phyloP scores from a whole-genome alignment of 176 grass and related monocot species.

The Zizania latifolia region DNA sequence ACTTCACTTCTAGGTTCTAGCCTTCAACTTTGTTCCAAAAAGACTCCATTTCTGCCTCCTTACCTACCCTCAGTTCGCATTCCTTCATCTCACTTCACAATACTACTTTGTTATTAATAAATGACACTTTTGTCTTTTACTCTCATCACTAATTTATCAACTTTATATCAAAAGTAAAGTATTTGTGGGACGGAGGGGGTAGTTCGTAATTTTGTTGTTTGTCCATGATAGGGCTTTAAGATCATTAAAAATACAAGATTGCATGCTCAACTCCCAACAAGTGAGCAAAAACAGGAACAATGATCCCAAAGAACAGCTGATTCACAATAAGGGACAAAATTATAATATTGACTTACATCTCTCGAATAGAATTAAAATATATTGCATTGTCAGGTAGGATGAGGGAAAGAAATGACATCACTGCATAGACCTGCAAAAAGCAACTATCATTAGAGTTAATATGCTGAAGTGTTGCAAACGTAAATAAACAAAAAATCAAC shows the following conservation, averaged over 20 bases:
- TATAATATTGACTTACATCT: slow-evolving; percentile 65
- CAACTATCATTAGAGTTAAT: not conserved
- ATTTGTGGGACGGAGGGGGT: too few relatives aligned
- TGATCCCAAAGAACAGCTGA: not conserved
- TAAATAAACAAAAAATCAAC: not conserved
- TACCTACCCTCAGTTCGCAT: too few relatives aligned
- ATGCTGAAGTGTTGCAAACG: not conserved
- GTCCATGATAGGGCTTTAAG: not conserved
- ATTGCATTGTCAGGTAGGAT: slow-evolving; percentile 59
- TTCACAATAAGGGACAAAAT: not conserved
- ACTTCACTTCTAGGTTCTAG: too few relatives aligned
- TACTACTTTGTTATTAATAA: too few relatives aligned
- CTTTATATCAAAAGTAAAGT: too few relatives aligned
- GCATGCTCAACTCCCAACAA: not conserved
- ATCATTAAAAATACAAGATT: slow-evolving; percentile 3
- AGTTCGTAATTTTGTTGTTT: not conserved
- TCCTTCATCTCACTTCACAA: too few relatives aligned
- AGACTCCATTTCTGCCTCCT: too few relatives aligned
- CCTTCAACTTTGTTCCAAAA: too few relatives aligned
- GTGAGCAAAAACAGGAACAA: not conserved
- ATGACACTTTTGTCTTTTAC: too few relatives aligned
- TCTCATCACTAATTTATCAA: too few relatives aligned
- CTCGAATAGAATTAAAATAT: slow-evolving; percentile 90
- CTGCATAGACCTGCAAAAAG: slow-evolving; percentile 74
- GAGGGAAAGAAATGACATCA: slow-evolving; percentile 95